These are phyloP conservation scores for Tuber calosporum DNA, from an alignment of 495 filamentous ascomycete genomes.

Conservation along the genomic window DNA sequence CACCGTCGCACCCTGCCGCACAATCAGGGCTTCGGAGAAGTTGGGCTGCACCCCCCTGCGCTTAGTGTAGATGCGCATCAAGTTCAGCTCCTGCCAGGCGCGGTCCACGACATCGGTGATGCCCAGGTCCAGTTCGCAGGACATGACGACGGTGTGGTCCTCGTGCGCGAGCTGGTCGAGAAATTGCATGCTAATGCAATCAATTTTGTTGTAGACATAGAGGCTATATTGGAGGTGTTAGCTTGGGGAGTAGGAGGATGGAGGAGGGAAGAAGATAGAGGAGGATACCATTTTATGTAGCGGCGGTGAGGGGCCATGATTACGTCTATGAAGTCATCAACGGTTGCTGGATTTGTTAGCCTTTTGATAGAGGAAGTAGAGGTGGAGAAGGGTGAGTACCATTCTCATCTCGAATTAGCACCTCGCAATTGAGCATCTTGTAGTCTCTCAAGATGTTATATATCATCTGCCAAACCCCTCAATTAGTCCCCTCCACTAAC, in stretches of 20 bases:
- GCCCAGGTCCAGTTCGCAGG: conserved; percentile 94
- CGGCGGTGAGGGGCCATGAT: conserved; percentile 99
- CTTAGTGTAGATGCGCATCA: conserved; percentile 96
- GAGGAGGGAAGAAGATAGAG: background rate
- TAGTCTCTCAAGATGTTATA: conserved; percentile 95
- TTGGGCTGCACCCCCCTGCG: conserved; percentile 86
- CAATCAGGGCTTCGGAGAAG: conserved; percentile 89
- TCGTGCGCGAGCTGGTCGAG: conserved; percentile 87
- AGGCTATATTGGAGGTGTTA: conserved; percentile 52
- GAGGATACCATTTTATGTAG: conserved; percentile 64
- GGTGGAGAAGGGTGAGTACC: conserved; percentile 44
- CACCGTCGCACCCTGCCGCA: conserved; percentile 75
- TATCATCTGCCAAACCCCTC: conserved; percentile 54
- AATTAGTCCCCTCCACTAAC: conserved; percentile 9
- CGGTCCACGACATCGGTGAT: conserved; percentile 91
- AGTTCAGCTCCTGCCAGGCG: conserved; percentile 86
- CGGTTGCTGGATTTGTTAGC: conserved; percentile 55
- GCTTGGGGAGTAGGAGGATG: background rate
- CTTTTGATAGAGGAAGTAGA: background rate
- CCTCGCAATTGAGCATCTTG: conserved; percentile 97
- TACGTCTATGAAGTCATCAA: conserved; percentile 98
- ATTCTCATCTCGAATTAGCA: conserved; percentile 88
- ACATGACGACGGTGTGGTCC: conserved; percentile 92
- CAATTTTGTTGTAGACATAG: conserved; percentile 99
- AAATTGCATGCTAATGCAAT: conserved; percentile 87